Base-by-base conservation (phyloP, 257 asterid species). In the Rauvolfia tetraphylla region DNA sequence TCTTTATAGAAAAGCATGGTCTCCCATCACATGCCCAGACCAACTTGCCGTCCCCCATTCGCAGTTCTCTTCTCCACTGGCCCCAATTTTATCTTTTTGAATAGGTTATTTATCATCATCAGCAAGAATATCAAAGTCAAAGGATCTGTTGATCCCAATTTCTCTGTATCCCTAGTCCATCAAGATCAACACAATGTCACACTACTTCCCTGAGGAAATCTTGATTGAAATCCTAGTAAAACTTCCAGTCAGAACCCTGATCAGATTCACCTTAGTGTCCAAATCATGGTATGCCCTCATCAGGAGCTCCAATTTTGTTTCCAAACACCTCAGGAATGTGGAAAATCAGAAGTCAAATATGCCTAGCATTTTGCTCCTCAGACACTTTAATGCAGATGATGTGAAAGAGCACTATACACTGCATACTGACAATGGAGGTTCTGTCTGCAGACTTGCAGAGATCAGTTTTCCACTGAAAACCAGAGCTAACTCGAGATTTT, bases 251-350 rank as follows among this genome's bases (percentile, higher is more conserved):
- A 51, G 51, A 72, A 62, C 67, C 1, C 74, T 78, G 1, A 31
- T 74, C 18, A 57, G 74, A 22, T 78, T 72, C 48, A 71, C 67
- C 54, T 20, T 48, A 11, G 81, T 78, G 5, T 78, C 76, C 73
- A 78, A 78, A 65, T 49, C 81, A 68, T 78, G 81, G 81, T 20
- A 63, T 33, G 9, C 31, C 44, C 77, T 78, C 7, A 78, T 78
- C 73, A 62, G 74, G 34, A 78, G 68, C 39, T 71, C 78, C 57
- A 36, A 7, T 29, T 78, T 78, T 34, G 56, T 78, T 54, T 78
- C 74, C 68, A 78, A 29, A 7, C 78, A 78, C 41, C 68, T 78
- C 36, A 66, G 22, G n/a, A 78, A 18, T 13, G 18, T 59, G 44
- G 11, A 27, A 7, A 31, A 31, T 10, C 36, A 63, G 20, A 44